These are phyloP conservation scores for Durusdinium trenchii DNA, from an alignment of 73 alveolate species.

Conservation along the genomic window DNA sequence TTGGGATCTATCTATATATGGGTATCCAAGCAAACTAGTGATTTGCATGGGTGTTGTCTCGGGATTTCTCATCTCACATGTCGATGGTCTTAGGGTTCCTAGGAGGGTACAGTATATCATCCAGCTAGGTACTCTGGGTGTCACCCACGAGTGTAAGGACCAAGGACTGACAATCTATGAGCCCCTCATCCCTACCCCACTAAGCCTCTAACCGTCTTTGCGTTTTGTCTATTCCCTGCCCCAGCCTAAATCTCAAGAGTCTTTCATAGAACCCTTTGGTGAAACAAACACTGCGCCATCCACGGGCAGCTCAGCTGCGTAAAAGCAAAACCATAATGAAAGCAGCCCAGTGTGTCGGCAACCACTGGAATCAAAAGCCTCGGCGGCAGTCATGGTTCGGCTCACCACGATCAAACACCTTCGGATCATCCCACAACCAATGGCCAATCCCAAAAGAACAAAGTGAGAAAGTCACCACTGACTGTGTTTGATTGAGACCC, in stretches of 20 bases:
- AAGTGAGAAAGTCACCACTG: background rate
- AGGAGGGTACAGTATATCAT: no score
- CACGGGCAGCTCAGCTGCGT: background rate
- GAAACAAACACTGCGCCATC: background rate
- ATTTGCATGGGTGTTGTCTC: no score
- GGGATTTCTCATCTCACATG: no score
- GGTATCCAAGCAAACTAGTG: no score
- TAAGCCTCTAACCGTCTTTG: no score
- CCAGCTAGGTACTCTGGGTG: no score
- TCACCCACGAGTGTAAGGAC: no score
- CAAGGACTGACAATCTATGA: no score
- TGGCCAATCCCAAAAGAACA: background rate
- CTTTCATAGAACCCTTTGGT: no score
- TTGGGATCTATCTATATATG: background rate
- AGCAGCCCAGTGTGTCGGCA: constrained; percentile 81
- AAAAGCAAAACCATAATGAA: constrained; percentile 67
- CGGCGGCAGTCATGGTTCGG: background rate
- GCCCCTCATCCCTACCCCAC: no score
- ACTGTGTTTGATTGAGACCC: background rate
- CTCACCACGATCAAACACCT: background rate
- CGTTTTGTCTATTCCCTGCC: no score
- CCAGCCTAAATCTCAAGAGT: no score
- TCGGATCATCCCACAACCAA: background rate
- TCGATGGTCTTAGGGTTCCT: background rate
- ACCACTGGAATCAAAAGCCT: background rate